phyloP scores from a whole-genome alignment of 2,329 filamentous ascomycete genomes.

The Aspergillus transmontanensis region DNA sequence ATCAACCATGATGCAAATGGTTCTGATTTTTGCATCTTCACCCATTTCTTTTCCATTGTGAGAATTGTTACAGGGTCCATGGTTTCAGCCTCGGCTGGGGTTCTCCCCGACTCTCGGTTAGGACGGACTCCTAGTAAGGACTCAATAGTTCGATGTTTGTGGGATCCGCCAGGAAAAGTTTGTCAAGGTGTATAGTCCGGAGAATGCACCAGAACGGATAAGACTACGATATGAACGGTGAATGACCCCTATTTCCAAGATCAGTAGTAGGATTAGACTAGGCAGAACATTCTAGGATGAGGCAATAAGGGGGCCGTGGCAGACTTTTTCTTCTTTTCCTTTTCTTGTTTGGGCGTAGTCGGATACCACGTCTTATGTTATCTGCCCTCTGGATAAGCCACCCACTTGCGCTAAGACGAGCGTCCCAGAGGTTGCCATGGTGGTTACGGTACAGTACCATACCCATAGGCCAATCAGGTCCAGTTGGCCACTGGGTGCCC shows the following conservation, averaged over 20 bases:
- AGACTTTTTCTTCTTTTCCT: not conserved
- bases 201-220: not conserved
- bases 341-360: not conserved
- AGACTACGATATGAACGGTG: not conserved
- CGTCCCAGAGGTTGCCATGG: not conserved
- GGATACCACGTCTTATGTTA: not conserved
- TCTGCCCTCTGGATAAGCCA: not conserved
- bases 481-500: not conserved
- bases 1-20: not conserved
- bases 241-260: not conserved
- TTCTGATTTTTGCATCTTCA: not conserved
- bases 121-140: not conserved
- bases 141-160: not conserved
- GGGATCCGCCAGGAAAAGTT: not conserved
- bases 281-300: not conserved
- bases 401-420: not conserved
- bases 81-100: not conserved
- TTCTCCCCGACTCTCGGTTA: not conserved
- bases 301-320: not conserved
- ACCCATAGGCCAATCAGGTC: not conserved
- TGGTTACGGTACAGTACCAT: constrained; percentile 1
- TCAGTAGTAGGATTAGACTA: not conserved
- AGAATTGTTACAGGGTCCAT: not conserved
- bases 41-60: not conserved
- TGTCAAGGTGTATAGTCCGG: not conserved